Conservation (phyloP, 2,329 filamentous ascomycete species). For the Colletotrichum chrysophilum region DNA sequence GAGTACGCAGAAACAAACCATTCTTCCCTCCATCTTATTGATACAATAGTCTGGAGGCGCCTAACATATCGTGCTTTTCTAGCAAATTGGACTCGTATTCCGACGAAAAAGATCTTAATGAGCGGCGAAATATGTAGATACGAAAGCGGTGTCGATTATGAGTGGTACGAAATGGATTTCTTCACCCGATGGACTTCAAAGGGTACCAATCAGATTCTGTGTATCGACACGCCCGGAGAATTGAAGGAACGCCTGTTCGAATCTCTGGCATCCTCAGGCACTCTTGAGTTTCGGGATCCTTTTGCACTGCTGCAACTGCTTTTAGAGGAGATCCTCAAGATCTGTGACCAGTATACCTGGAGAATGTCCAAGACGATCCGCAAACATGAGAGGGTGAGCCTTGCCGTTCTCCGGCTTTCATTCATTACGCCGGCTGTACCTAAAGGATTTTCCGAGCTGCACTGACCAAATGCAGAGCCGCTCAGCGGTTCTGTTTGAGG, state of each 20-base stretch:
- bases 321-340: background rate
- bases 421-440: too few species aligned
- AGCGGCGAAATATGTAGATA: background rate
- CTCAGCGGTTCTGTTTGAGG: too few species aligned
- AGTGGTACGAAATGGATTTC: background rate
- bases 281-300: background rate
- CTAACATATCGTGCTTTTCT: too few species aligned
- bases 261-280: background rate
- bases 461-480: too few species aligned
- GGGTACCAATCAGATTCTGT: background rate
- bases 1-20: background rate
- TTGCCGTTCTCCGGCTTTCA: too few species aligned
- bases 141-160: background rate
- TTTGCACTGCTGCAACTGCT: background rate
- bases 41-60: too few species aligned
- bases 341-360: background rate
- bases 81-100: background rate
- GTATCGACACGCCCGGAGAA: background rate
- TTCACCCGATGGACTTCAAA: background rate
- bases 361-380: background rate
- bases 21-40: too few species aligned
- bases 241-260: background rate
- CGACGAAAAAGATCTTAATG: background rate
- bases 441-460: too few species aligned
- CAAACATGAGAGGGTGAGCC: background rate